Percentiles rank a stretch among this genome's conserved stretches.
Evolutionary conservation across 495 filamentous ascomycete genomes (phyloP).

Genomic region (Penicillium egyptiacum): DNA sequence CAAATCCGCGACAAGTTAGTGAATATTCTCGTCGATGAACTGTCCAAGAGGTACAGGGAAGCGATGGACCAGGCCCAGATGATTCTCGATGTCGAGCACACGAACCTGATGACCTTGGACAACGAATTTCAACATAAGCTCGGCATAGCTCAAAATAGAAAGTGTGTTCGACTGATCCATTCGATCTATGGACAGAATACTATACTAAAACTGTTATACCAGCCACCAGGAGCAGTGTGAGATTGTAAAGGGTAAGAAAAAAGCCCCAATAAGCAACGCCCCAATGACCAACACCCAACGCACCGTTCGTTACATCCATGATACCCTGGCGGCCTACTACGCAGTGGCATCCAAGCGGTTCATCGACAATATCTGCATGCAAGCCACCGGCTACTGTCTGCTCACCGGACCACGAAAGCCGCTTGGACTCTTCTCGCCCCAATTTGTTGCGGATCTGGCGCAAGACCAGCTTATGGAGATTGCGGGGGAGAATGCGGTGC

Average conservation of each 20-base stretch:
- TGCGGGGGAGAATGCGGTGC: background rate
- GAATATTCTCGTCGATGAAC: background rate
- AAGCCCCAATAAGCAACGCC: background rate
- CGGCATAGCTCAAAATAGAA: background rate
- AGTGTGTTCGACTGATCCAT: background rate
- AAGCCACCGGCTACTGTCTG: conserved; percentile 2
- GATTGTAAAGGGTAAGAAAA: background rate
- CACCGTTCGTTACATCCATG: background rate
- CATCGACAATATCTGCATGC: background rate
- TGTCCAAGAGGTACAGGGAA: background rate
- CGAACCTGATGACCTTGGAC: background rate
- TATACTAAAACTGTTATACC: background rate
- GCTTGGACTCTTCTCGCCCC: background rate
- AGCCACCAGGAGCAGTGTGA: background rate
- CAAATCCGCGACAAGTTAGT: background rate
- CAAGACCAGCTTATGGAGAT: background rate
- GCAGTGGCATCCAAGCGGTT: background rate
- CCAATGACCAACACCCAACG: background rate
- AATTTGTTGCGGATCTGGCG: background rate
- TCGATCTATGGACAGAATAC: background rate
- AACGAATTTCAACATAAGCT: background rate
- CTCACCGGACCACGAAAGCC: background rate
- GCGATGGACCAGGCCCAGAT: background rate
- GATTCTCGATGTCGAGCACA: background rate
- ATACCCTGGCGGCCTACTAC: background rate